A percentile compares a stretch with the other conserved stretches of the same genome.
phyloP scores from a whole-genome alignment of 257 asterid species.

The Buddleja alternifolia region DNA sequence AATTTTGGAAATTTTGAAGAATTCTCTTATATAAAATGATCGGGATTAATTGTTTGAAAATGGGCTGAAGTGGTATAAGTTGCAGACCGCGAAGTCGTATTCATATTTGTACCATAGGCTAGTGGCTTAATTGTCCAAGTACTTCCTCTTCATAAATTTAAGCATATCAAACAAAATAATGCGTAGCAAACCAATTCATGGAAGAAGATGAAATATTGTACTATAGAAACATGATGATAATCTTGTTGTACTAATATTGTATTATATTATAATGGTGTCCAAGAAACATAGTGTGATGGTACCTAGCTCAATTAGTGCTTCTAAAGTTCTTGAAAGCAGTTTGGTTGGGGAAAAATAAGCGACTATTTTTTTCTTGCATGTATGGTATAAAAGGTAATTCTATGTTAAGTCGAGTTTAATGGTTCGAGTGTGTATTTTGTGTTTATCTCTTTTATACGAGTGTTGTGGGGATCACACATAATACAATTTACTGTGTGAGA shows the following conservation, averaged over 20 bases:
- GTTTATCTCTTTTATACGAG: too few species aligned
- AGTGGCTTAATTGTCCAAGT: background rate
- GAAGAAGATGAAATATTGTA: background rate
- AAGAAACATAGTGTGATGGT: conserved; percentile 29
- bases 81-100: background rate
- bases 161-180: background rate
- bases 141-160: background rate
- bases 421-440: too few species aligned
- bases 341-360: background rate
- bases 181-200: too few species aligned
- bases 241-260: background rate
- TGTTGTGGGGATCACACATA: too few species aligned
- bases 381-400: conserved; percentile 30
- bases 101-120: background rate
- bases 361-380: conserved; percentile 12
- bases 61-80: too few species aligned
- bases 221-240: background rate
- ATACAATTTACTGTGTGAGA: too few species aligned
- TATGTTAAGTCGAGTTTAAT: too few species aligned
- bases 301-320: conserved; percentile 26
- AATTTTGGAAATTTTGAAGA: too few species aligned
- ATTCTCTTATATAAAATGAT: too few species aligned
- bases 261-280: background rate
- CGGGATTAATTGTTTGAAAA: too few species aligned
- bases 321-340: background rate